phyloP scores from a whole-genome alignment of 2,329 filamentous ascomycete genomes.

The Fusarium ambrosium region DNA sequence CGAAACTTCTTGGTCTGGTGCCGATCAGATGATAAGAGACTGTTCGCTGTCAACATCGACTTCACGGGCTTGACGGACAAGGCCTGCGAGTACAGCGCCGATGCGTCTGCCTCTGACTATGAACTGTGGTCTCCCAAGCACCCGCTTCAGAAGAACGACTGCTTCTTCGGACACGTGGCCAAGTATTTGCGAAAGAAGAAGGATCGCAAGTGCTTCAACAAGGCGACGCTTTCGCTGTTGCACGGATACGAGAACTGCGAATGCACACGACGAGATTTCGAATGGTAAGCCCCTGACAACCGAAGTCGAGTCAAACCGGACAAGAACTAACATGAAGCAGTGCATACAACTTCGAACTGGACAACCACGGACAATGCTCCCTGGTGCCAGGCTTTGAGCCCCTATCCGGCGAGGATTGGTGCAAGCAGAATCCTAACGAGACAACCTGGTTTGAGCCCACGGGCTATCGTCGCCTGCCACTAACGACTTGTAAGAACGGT shows the following conservation, averaged over 20 bases:
- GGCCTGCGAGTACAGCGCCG: conserved; percentile 78
- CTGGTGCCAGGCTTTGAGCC: conserved; percentile 81
- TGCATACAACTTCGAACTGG: conserved; percentile 93
- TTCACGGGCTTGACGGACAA: conserved; percentile 84
- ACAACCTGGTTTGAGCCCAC: conserved; percentile 86
- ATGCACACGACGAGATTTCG: conserved; percentile 88
- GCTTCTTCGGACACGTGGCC: conserved; percentile 91
- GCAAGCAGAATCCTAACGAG: conserved; percentile 73
- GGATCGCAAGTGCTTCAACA: conserved; percentile 86
- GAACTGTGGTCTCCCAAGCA: conserved; percentile 89
- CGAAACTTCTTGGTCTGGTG: conserved; percentile 95
- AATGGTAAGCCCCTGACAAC: conserved; percentile 76
- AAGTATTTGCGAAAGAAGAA: conserved; percentile 91
- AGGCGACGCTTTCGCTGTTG: conserved; percentile 76
- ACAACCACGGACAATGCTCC: conserved; percentile 80
- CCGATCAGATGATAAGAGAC: conserved; percentile 64
- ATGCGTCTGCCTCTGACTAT: conserved; percentile 74
- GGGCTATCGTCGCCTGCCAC: conserved; percentile 89
- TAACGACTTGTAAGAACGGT: conserved; percentile 88
- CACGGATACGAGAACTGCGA: conserved; percentile 83
- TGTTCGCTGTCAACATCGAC: conserved; percentile 87
- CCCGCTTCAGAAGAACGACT: conserved; percentile 81
- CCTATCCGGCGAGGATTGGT: conserved; percentile 64
- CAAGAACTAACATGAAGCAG: conserved; percentile 59
- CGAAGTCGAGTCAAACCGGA: background rate